Evolutionary conservation across 2,329 filamentous ascomycete genomes (phyloP).

Genomic region (Colletotrichum sidae): DNA sequence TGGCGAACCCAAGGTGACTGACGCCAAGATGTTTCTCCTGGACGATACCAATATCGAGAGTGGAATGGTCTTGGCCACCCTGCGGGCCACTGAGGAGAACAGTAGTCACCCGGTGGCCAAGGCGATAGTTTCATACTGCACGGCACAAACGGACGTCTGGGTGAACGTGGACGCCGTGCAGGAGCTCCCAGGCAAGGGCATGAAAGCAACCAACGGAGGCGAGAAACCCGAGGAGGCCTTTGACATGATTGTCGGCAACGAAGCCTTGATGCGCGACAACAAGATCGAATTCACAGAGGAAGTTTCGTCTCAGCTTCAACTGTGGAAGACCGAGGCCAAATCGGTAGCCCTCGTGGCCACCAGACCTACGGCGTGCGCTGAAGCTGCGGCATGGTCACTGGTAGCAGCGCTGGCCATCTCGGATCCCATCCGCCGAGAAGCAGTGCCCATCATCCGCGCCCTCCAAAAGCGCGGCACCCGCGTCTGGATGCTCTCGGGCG

Average conservation of each 20-base stretch:
- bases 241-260: constrained; percentile 77
- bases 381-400: constrained; percentile 58
- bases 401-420: constrained; percentile 79
- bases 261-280: constrained; percentile 71
- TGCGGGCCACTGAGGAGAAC: constrained; percentile 74
- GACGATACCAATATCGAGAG: constrained; percentile 39
- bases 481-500: constrained; percentile 94
- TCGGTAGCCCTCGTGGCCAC: constrained; percentile 71
- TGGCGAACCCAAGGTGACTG: constrained; percentile 77
- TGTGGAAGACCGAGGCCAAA: constrained; percentile 73
- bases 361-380: constrained; percentile 41
- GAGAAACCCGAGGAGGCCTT: constrained; percentile 47
- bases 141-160: constrained; percentile 45
- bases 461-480: constrained; percentile 75
- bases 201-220: constrained; percentile 66
- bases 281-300: constrained; percentile 51
- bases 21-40: constrained; percentile 55
- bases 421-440: constrained; percentile 83
- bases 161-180: constrained; percentile 60
- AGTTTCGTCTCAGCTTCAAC: constrained; percentile 54
- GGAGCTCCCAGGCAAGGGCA: constrained; percentile 78
- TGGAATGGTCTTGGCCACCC: constrained; percentile 59
- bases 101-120: constrained; percentile 82
- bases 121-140: constrained; percentile 75
- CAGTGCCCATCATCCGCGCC: constrained; percentile 70